Conservation (phyloP, 768 basidiomycete genomes). For the Pleurotus tuber-regium region DNA sequence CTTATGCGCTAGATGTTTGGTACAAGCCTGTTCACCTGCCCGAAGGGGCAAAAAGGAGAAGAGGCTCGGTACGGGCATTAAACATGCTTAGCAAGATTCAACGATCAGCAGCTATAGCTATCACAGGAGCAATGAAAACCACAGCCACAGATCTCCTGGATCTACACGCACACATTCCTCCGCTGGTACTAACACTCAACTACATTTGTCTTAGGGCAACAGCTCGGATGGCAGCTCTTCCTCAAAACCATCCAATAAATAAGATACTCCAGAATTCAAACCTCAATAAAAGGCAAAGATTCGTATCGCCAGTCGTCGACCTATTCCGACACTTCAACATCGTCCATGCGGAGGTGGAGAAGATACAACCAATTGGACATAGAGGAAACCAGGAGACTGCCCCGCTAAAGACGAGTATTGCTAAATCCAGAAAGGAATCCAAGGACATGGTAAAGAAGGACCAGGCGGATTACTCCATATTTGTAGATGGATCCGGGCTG, state of each 20-base stretch:
- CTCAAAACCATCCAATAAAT: constrained; percentile 15
- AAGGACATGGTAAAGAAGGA: too few species aligned
- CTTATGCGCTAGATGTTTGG: constrained; percentile 23
- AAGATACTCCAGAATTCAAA: too few species aligned
- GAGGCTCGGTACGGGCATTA: constrained; percentile 13
- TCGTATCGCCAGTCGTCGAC: too few species aligned
- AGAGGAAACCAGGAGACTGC: too few species aligned
- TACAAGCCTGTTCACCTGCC: constrained; percentile 15
- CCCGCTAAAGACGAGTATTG: too few species aligned
- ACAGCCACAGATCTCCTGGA: constrained; percentile 19
- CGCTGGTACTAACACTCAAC: constrained; percentile 10
- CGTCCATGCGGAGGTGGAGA: too few species aligned
- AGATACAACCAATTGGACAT: too few species aligned
- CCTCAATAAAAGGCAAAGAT: too few species aligned
- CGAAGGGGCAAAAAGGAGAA: background rate
- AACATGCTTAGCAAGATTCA: constrained; percentile 16
- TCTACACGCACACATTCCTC: constrained; percentile 17
- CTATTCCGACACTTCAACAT: too few species aligned
- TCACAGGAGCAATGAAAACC: constrained; percentile 20
- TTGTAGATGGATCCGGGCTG: too few species aligned
- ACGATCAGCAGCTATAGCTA: constrained; percentile 17
- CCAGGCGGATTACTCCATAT: too few species aligned
- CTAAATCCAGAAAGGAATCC: too few species aligned
- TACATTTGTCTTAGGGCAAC: constrained; percentile 13
- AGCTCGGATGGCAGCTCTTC: constrained; percentile 16